Percentiles rank a stretch among this genome's conserved stretches.
Evolutionary conservation across 352 stramenopile species (phyloP).

Genomic region (Phytopythium helicoides): DNA sequence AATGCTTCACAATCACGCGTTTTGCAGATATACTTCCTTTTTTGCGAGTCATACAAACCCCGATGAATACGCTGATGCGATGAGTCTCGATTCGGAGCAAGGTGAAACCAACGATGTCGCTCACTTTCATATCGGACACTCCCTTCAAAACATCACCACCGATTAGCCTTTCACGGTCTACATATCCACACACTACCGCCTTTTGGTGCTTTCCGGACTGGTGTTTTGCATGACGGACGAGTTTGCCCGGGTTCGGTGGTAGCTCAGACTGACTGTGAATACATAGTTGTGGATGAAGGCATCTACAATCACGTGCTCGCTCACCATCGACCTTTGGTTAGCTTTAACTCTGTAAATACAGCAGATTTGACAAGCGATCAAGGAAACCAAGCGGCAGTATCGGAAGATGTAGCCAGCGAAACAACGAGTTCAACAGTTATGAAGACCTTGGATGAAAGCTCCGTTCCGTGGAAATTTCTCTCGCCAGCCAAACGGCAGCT

Average conservation of each 20-base stretch:
- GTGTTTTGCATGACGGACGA: conserved; percentile 36
- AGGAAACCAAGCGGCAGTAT: neutral
- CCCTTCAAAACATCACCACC: conserved; percentile 16
- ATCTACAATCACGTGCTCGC: conserved; percentile 35
- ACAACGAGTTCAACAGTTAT: neutral
- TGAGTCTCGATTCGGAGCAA: conserved; percentile 4
- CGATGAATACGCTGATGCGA: conserved; percentile 20
- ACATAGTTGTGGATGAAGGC: conserved; percentile 45
- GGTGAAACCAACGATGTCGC: neutral
- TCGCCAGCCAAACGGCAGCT: conserved; percentile 35
- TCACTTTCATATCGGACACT: neutral
- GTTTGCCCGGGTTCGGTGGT: conserved; percentile 48
- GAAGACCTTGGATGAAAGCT: conserved; percentile 1
- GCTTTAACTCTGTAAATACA: conserved; percentile 12
- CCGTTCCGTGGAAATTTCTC: conserved; percentile 26
- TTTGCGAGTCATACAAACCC: conserved; percentile 24
- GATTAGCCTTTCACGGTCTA: conserved; percentile 43
- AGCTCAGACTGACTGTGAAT: conserved; percentile 53
- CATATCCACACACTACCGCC: conserved; percentile 56
- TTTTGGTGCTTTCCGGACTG: conserved; percentile 52
- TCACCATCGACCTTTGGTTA: conserved; percentile 28
- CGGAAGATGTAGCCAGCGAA: neutral
- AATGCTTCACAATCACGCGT: conserved; percentile 61
- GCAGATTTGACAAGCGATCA: neutral
- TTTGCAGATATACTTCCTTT: conserved; percentile 45